Conservation (phyloP, 2,329 filamentous ascomycete species). For the Rhytidhysteron rufulum region DNA sequence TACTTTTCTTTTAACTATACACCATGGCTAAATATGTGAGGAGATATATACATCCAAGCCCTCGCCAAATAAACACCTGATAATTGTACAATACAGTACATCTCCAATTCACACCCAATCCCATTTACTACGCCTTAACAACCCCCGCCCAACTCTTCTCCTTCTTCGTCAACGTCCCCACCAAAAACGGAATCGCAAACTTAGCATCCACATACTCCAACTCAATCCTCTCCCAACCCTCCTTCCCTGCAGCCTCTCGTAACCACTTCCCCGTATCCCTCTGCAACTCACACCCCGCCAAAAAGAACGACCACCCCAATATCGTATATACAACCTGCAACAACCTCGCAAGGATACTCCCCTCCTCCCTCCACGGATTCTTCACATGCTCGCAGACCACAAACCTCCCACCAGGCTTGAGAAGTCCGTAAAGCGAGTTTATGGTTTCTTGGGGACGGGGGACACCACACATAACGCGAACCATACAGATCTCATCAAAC, state of each 20-base stretch:
- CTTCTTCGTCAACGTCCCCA: constrained; percentile 35
- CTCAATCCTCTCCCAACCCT: constrained; percentile 48
- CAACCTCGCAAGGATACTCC: constrained; percentile 41
- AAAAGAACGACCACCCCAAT: constrained; percentile 50
- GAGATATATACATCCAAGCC: too few relatives aligned
- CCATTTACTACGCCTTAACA: too few relatives aligned
- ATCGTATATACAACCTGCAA: constrained; percentile 45
- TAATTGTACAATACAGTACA: too few relatives aligned
- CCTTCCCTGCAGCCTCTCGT: constrained; percentile 35
- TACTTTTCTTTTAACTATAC: too few relatives aligned
- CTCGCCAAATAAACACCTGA: too few relatives aligned
- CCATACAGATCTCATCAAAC: constrained; percentile 54
- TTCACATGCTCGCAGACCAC: constrained; percentile 55
- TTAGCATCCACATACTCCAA: constrained; percentile 36
- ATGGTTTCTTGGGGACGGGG: constrained; percentile 45
- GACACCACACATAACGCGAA: constrained; percentile 54
- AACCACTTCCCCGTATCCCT: constrained; percentile 46
- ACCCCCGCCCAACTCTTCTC: not conserved
- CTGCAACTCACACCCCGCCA: constrained; percentile 51
- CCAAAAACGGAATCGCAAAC: constrained; percentile 30
- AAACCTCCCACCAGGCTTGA: constrained; percentile 54
- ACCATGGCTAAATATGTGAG: too few relatives aligned
- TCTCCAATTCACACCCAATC: too few relatives aligned
- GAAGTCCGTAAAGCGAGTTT: constrained; percentile 45
- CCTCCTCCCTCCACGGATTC: constrained; percentile 48